These are phyloP conservation scores for Arthromyces matolae DNA, from an alignment of 768 basidiomycete genomes.

Conservation along the genomic window DNA sequence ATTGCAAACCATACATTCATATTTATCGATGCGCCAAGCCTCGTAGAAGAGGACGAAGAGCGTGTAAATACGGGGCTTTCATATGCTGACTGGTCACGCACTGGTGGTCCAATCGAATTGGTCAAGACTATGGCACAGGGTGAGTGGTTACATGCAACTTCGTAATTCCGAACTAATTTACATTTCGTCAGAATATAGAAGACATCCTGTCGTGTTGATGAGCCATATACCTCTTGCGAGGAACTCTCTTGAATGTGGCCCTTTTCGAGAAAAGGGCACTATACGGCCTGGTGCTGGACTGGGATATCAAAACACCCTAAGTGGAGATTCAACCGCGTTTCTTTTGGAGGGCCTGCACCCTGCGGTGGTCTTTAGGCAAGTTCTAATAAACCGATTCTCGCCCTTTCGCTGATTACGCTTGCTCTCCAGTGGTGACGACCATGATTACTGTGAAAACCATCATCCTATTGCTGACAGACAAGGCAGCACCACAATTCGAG, in stretches of 20 bases:
- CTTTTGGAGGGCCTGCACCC: conserved; percentile 65
- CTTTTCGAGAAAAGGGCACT: conserved; percentile 66
- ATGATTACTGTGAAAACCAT: conserved; percentile 86
- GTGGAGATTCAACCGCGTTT: conserved; percentile 59
- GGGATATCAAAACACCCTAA: conserved; percentile 86
- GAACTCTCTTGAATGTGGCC: conserved; percentile 70
- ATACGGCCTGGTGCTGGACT: conserved; percentile 72
- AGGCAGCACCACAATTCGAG: conserved; percentile 40
- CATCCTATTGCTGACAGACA: conserved; percentile 21
- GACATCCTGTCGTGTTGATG: conserved; percentile 63
- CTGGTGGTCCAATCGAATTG: conserved; percentile 52
- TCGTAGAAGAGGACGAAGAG: conserved; percentile 69
- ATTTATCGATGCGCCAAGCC: conserved; percentile 67
- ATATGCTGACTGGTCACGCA: conserved; percentile 46
- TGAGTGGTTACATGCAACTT: conserved; percentile 15
- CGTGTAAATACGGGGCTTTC: conserved; percentile 38
- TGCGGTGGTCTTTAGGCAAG: conserved; percentile 70
- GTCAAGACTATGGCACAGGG: conserved; percentile 40
- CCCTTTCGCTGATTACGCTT: conserved; percentile 6
- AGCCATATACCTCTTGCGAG: conserved; percentile 89
- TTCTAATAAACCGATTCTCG: not conserved
- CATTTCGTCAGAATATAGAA: conserved; percentile 22
- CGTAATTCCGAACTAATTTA: not conserved
- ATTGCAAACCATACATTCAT: conserved; percentile 72
- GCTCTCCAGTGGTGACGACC: conserved; percentile 77